Conservation (phyloP, 2,329 filamentous ascomycete genomes). For the Colletotrichum sp. region DNA sequence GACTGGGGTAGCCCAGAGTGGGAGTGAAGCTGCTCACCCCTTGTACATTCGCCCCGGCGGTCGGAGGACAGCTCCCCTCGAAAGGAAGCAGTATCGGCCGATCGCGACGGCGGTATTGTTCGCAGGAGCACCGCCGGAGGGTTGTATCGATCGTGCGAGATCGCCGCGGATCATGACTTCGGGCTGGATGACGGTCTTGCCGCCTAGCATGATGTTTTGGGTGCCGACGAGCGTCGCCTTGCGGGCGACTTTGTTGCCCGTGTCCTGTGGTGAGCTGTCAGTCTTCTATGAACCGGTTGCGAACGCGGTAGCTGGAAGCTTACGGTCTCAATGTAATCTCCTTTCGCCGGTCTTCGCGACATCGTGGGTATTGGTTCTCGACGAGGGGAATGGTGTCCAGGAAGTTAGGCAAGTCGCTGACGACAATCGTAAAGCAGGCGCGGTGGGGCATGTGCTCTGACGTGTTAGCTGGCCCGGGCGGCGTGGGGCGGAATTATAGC, state of each 20-base stretch:
- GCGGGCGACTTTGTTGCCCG: constrained; percentile 96
- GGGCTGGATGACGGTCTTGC: constrained; percentile 93
- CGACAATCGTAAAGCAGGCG: neutral
- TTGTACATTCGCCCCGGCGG: constrained; percentile 85
- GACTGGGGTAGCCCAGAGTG: too few relatives aligned
- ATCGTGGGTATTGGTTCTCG: constrained; percentile 47
- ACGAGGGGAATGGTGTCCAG: neutral
- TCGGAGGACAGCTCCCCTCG: constrained; percentile 76
- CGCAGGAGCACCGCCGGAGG: constrained; percentile 46
- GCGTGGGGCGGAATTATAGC: neutral
- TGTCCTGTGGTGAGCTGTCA: constrained; percentile 65
- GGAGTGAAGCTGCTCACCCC: constrained; percentile 46
- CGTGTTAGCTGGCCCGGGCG: neutral
- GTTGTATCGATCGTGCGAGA: constrained; percentile 65
- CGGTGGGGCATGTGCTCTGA: neutral
- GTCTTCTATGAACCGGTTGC: too few relatives aligned
- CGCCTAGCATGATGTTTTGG: constrained; percentile 96
- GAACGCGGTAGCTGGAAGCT: constrained; percentile 23
- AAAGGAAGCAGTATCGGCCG: constrained; percentile 89
- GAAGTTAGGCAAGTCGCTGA: neutral
- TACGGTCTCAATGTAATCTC: constrained; percentile 97
- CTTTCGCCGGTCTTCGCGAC: constrained; percentile 79
- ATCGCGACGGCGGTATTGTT: constrained; percentile 79
- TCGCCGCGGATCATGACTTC: constrained; percentile 95
- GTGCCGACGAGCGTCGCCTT: constrained; percentile 91